Conservation (phyloP, 129 eudicot species). For the Escallonia rubra region DNA sequence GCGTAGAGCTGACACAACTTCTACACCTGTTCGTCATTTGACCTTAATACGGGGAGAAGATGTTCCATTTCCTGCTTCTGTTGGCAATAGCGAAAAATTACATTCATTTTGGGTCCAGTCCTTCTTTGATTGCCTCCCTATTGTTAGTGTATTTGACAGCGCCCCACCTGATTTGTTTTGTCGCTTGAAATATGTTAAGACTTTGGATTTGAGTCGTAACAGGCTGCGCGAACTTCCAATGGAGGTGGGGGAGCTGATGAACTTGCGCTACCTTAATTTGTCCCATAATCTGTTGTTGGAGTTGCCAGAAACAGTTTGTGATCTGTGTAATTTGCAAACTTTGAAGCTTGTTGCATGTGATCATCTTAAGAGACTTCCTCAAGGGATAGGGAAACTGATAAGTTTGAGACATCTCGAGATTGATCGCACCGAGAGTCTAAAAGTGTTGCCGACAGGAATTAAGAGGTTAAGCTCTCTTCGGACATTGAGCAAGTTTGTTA, state of each 20-base stretch:
- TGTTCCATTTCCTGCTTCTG: conserved; percentile 7
- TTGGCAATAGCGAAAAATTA: conserved; percentile 13
- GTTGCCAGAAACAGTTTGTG: conserved; percentile 36
- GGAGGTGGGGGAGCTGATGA: conserved; percentile 20
- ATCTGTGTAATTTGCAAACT: conserved; percentile 36
- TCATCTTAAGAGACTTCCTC: conserved; percentile 32
- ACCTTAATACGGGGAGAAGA: conserved; percentile 33
- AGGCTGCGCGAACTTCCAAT: conserved; percentile 27
- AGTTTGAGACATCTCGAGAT: conserved; percentile 48
- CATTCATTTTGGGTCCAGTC: conserved; percentile 47
- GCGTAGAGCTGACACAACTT: not conserved
- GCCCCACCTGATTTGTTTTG: conserved; percentile 18
- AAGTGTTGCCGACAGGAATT: conserved; percentile 33
- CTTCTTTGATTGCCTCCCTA: conserved; percentile 33
- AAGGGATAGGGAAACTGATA: conserved; percentile 23
- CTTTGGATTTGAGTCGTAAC: conserved; percentile 36
- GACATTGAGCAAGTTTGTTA: conserved; percentile 36
- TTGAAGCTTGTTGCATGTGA: conserved; percentile 36
- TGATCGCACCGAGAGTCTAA: conserved; percentile 23
- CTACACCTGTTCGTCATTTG: conserved; percentile 22
- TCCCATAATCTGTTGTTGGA: conserved; percentile 35
- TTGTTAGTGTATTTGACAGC: conserved; percentile 20
- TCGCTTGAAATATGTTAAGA: conserved; percentile 21
- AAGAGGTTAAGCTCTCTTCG: conserved; percentile 22
- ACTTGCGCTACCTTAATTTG: conserved; percentile 37